A percentile compares a stretch with the other conserved stretches of the same genome.
These are phyloP conservation scores for Sarcomyxa edulis DNA, from an alignment of 768 basidiomycete species.

Conservation along the genomic window DNA sequence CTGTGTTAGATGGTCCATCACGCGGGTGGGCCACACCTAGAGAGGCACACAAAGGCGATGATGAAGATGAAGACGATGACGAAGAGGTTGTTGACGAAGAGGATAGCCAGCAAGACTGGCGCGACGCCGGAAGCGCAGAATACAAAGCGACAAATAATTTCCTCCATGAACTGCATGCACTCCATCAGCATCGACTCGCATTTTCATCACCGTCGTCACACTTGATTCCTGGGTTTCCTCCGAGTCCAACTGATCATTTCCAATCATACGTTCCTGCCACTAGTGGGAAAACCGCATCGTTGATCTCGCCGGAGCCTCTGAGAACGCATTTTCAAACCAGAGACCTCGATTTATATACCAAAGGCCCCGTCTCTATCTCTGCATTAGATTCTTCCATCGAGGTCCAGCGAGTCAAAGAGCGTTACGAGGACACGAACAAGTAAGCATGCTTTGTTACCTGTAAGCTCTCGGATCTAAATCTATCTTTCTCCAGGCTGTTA, in stretches of 20 bases:
- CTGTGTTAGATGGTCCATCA: constrained; percentile 45
- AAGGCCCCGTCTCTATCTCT: no score
- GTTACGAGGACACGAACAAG: constrained; percentile 66
- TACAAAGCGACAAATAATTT: constrained; percentile 63
- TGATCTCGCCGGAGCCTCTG: constrained; percentile 1
- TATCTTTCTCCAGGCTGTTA: constrained; percentile 39
- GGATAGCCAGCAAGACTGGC: constrained; percentile 1
- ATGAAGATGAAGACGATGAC: constrained; percentile 28
- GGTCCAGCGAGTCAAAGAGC: constrained; percentile 42
- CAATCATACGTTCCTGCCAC: constrained; percentile 3
- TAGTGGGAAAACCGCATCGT: constrained; percentile 2
- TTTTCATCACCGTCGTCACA: constrained; percentile 24
- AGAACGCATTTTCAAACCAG: no score
- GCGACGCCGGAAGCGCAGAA: constrained; percentile 21
- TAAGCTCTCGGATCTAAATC: neutral
- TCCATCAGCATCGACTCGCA: constrained; percentile 58
- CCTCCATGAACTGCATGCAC: constrained; percentile 65
- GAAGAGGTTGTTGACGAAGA: constrained; percentile 18
- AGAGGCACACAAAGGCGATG: constrained; percentile 19
- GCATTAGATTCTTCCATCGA: no score
- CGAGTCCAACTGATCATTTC: no score
- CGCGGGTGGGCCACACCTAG: constrained; percentile 36
- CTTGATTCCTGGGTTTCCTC: no score
- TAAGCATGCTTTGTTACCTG: constrained; percentile 19
- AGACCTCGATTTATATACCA: no score